These are phyloP conservation scores for Iris macrosiphon DNA, from an alignment of 106 monocot species.

Conservation along the genomic window DNA sequence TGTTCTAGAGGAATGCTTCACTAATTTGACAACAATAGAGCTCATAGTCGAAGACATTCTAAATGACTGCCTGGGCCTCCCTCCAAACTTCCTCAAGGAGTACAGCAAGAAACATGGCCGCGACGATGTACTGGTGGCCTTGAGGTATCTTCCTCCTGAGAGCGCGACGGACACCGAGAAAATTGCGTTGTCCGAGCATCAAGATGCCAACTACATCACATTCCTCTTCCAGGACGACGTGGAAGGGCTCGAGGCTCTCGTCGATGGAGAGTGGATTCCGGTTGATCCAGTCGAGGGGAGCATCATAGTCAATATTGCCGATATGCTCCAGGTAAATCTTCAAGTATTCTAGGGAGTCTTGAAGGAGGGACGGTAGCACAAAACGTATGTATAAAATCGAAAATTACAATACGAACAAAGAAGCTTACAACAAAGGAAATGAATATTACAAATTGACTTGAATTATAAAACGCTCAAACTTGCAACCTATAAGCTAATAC, in stretches of 20 bases:
- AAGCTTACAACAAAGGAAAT: no score
- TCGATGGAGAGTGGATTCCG: conserved; percentile 35
- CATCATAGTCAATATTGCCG: conserved; percentile 47
- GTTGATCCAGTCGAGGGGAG: conserved; percentile 18
- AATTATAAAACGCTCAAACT: no score
- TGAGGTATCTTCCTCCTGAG: conserved; percentile 30
- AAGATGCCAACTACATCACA: conserved; percentile 37
- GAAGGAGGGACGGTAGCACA: no score
- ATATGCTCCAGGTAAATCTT: conserved; percentile 39
- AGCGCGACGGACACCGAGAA: conserved; percentile 2
- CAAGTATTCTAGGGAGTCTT: not conserved
- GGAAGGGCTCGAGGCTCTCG: conserved; percentile 40
- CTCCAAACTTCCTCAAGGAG: conserved; percentile 35
- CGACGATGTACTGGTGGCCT: conserved; percentile 27
- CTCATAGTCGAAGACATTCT: conserved; percentile 24
- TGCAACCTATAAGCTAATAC: no score
- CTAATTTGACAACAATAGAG: conserved; percentile 11
- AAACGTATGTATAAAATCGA: not conserved
- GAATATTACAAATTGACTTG: no score
- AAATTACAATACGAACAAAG: not conserved
- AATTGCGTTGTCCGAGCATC: conserved; percentile 27
- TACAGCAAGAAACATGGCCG: conserved; percentile 33
- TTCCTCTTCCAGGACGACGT: conserved; percentile 46
- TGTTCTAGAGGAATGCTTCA: conserved; percentile 21
- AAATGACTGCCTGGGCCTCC: conserved; percentile 39